Base-by-base conservation (phyloP, 306 rosid species). In the Vicia villosa region DNA sequence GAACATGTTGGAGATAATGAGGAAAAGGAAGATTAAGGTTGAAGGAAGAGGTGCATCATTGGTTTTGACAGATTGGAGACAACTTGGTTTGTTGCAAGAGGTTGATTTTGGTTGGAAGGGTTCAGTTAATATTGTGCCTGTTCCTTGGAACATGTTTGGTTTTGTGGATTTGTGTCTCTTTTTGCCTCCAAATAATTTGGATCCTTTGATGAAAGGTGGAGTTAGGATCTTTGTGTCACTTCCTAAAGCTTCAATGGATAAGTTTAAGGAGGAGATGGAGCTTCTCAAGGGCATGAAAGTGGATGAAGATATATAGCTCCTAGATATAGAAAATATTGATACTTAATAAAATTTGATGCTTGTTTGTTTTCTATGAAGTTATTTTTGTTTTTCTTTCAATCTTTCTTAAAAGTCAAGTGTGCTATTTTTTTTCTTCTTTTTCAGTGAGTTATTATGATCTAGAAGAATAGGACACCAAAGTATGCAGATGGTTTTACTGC, bases 51-150 rank as follows among this genome's bases (percentile, higher is more conserved):
- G 87, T 40, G 82, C 84, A 34, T 42, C 82, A 1, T 19, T 66
- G 81, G 79, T 73, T 7, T 66, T 83, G 19, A 86, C 87, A 11
- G 86, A 86, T 78, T 86, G 90, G 87, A 75, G 90, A 65, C 82
- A 86, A 19, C 46, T 86, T 59, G 75, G 79, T 36, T 83, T 86
- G 68, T 17, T 80, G 73, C 81, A 80, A 38, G 86, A 83, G 70
- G 81, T 70, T 66, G 83, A 77, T 61, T 75, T 86, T 64, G 90
- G 90, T 37, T 78, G 83, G 75, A 83, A 81, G 63, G 69, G 11
- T 47, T 65, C 80, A 20, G 76, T 80, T 61, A 83, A 86, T 50
- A 55, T 83, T 15, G 49, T 79, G 3, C 76, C 90, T 5, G 59
- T 83, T 8, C 85, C 90, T 10, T 68, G 78, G 80, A 76, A 83